Evolutionary conservation across 768 basidiomycete species (phyloP), one percentile per base, ranked within the genome.

Genomic region (Lactifluus volemus): DNA sequence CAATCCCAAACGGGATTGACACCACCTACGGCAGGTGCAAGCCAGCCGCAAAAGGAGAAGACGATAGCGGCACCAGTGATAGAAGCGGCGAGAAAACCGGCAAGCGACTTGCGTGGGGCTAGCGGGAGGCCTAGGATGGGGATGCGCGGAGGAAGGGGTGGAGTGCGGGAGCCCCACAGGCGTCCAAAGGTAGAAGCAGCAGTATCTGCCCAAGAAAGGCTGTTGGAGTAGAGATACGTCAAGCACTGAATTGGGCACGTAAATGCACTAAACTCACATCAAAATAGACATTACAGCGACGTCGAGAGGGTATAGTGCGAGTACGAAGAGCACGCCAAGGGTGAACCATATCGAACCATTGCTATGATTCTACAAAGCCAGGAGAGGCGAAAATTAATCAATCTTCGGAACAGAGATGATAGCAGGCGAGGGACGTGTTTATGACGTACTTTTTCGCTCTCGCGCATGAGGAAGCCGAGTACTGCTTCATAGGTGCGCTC

Each of bases 341-440:
- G 96, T 85, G 71, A 96, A 97, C 91, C 89, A 96, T 50, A 86
- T 83, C 32, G 94, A 90, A 1, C 94, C 94, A 68, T 97, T 96
- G 10, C 85, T 80, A 34, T 81, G 76, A 69, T 83, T 77, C 84
- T 90, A 64, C 34, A 25, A 14, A 44, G 14, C 15, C 21, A 42
- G 19, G 9, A 19, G 19, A 25, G 8, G 5, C 21, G 17, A 63
- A 55, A 19, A 21, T 47, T 36, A 41, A 52, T 12, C 1, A 5
- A 25, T 17, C 10, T 47, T 61, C 12, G 21, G 17, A 21, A 15
- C 34, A 32, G 17, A 29, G n/a, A n/a, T 14, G 29, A 15, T 14
- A 6, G 17, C 52, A 45, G 48, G 47, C 41, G 29, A 32, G 14
- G 49, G 29, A 19, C 36, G 8, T 3, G 5, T 39, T 17, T 44